Conservation (phyloP, 768 basidiomycete species). For the Boletus rubropictus region DNA sequence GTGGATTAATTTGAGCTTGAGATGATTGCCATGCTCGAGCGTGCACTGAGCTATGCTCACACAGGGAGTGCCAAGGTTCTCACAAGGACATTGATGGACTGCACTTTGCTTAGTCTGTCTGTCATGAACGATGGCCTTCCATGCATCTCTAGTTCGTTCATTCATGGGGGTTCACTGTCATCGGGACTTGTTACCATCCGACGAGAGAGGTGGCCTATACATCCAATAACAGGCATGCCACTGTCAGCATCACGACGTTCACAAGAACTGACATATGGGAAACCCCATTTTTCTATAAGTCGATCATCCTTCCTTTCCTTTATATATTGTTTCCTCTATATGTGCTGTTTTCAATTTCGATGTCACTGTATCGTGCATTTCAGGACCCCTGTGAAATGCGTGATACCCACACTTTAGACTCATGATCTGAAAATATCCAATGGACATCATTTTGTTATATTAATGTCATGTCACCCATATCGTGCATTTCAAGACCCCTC, state of each 20-base stretch:
- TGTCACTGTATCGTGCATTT: no score
- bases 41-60: constrained; percentile 2
- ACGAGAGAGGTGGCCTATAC: neutral
- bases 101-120: neutral
- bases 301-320: no score
- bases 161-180: neutral
- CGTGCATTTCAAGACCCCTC: neutral
- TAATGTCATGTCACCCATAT: no score
- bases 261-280: neutral
- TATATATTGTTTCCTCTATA: no score
- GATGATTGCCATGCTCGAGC: neutral
- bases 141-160: neutral
- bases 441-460: no score
- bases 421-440: no score
- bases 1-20: constrained; percentile 1
- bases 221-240: neutral
- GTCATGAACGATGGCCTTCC: constrained; percentile 3
- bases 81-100: constrained; percentile 1
- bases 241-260: neutral
- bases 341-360: no score
- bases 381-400: no score
- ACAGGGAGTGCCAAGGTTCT: neutral
- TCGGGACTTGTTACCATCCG: neutral
- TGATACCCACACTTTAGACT: no score
- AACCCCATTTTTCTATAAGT: neutral